Base-by-base conservation (phyloP, 768 basidiomycete species). In the Suillus clintonianus region DNA sequence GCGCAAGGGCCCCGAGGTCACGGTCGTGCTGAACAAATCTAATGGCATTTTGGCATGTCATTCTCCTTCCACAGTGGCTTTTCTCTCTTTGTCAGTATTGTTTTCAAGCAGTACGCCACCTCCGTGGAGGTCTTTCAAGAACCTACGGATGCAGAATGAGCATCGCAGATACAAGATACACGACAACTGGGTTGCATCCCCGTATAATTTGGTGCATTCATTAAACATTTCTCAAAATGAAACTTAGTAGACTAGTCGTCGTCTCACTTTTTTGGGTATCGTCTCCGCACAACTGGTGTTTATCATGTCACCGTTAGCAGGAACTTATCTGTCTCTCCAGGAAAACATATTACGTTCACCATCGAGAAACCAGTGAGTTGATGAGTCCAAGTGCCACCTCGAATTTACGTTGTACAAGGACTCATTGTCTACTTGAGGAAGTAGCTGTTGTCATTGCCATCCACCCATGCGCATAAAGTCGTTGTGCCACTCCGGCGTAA, bases 361-460 rank as follows among this genome's bases (percentile, higher is more conserved):
- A n/a, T 61, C 32, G 19, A 55, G 27, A 51, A 19, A 36, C n/a
- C 54, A n/a, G 60, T 58, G 30, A 61, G 60, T 61, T 15, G 15
- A 22, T 9, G 32, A 17, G 17, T 53, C 8, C 34, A 19, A 30
- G 34, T 36, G 5, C 48, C 13, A 10, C 19, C 50, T 50, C 14
- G 19, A 50, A 17, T 47, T 13, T 13, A 24, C 42, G 9, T 24
- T 19, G 32, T 42, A 5, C 34, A 36, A 77, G 70, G 72, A 71
- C 68, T 71, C 72, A 5, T 70, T 77, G 8, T 71, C 73, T 10
- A 61, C 76, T 76, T 13, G 59, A 65, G 15, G 78, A 80, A 55
- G 74, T 78, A 39, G 76, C 71, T 4, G 60, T 79, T 47, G 76
- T 74, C 51, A 77, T 80, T 57, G 73, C 71, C 1, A 50, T 77